Evolutionary conservation across 2,329 filamentous ascomycete species (phyloP).

Genomic region (Cryphonectria carpinicola): DNA sequence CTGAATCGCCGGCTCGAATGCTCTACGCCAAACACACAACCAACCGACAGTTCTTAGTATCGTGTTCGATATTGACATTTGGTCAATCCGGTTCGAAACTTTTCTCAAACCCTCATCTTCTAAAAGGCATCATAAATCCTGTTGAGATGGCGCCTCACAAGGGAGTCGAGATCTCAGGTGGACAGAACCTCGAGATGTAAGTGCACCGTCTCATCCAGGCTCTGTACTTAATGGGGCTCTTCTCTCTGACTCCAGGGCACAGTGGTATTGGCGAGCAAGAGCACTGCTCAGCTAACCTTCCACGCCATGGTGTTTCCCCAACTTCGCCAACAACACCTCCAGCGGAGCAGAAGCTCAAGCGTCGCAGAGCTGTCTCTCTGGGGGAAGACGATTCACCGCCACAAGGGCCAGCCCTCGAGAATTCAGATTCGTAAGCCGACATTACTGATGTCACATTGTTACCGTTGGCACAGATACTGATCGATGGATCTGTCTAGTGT

Average conservation of each 20-base stretch:
- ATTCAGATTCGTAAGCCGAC: not conserved
- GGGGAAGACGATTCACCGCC: not conserved
- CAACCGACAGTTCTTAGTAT: not conserved
- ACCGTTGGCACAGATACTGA: not conserved
- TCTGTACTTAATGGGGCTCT: not conserved
- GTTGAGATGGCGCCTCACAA: not conserved
- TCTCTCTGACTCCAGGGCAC: not conserved
- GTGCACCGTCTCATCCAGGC: not conserved
- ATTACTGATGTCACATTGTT: not conserved
- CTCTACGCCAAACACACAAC: not conserved
- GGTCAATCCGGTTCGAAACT: not conserved
- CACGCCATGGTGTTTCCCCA: not conserved
- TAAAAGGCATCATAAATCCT: not conserved
- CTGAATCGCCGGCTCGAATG: not conserved
- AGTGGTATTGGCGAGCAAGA: not conserved
- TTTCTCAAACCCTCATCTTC: not conserved
- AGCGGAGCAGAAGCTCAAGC: not conserved
- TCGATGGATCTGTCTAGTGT: not conserved
- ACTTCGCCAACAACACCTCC: not conserved
- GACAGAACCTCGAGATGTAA: not conserved
- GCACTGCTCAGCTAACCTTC: not conserved
- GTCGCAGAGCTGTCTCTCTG: constrained; percentile 5
- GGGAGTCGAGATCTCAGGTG: not conserved
- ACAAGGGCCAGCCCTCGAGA: not conserved
- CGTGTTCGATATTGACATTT: not conserved